Conservation (phyloP, 148 eudicot species). For the Euryodendron excelsum region DNA sequence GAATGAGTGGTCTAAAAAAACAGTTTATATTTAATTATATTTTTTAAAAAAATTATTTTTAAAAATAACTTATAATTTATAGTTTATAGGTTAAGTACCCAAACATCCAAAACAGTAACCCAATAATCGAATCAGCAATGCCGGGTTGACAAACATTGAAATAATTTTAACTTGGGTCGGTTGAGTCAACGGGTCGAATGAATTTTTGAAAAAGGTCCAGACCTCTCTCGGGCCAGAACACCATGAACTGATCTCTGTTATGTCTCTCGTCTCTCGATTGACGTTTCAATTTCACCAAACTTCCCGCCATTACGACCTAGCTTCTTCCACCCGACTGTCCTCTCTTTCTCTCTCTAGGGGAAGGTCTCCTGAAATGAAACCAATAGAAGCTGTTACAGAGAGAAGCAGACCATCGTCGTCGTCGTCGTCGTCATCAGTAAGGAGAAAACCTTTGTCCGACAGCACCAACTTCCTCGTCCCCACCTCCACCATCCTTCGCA, state of each 20-base stretch:
- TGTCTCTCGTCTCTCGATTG: neutral
- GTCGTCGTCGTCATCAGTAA: neutral
- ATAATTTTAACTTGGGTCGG: no score
- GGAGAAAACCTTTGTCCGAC: slow-evolving; percentile 29
- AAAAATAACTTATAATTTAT: no score
- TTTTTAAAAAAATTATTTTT: no score
- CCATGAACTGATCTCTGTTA: neutral
- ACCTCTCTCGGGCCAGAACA: neutral
- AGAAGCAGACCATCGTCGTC: neutral
- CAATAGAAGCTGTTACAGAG: slow-evolving; percentile 21
- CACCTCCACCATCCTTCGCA: neutral
- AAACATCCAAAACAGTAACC: no score
- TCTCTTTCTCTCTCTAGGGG: neutral
- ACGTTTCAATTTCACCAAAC: neutral
- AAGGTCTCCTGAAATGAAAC: slow-evolving; percentile 8
- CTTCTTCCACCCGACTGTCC: neutral
- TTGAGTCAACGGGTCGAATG: no score
- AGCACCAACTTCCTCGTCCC: slow-evolving; percentile 15
- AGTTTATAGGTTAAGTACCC: no score
- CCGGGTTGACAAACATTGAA: no score
- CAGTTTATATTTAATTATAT: no score
- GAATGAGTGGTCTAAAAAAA: no score
- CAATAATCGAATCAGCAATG: no score
- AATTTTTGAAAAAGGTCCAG: no score
- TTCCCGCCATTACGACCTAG: neutral